phyloP scores from a whole-genome alignment of 2,329 filamentous ascomycete genomes.

The Westerdykella aurantiaca region DNA sequence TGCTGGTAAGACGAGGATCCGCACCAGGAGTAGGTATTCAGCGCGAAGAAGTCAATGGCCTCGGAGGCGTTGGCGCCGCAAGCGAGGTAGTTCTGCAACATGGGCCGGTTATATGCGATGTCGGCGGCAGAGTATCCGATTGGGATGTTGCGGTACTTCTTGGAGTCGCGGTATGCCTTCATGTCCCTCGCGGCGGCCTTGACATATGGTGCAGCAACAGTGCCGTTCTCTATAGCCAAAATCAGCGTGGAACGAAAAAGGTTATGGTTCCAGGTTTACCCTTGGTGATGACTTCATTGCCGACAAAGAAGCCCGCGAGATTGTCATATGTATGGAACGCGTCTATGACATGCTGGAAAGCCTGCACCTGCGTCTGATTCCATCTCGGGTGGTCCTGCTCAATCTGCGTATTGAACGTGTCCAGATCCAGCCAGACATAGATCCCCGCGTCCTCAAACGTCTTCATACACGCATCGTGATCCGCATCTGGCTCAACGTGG shows the following conservation, averaged over 20 bases:
- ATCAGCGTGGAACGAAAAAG: slow-evolving; percentile 1
- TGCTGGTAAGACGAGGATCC: slow-evolving; percentile 47
- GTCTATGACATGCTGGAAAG: slow-evolving; percentile 68
- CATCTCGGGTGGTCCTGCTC: slow-evolving; percentile 59
- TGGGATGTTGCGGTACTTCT: slow-evolving; percentile 74
- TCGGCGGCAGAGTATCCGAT: slow-evolving; percentile 85
- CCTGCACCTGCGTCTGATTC: slow-evolving; percentile 65
- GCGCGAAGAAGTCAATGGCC: slow-evolving; percentile 72
- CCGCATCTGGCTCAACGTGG: slow-evolving; percentile 65
- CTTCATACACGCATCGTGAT: slow-evolving; percentile 77
- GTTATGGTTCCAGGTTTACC: slow-evolving; percentile 16
- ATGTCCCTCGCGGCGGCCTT: slow-evolving; percentile 76
- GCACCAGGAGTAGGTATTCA: slow-evolving; percentile 73
- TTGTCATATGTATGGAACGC: slow-evolving; percentile 73
- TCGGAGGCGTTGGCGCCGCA: slow-evolving; percentile 64
- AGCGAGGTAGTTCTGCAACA: slow-evolving; percentile 68
- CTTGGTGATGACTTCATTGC: slow-evolving; percentile 74
- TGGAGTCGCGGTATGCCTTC: slow-evolving; percentile 70
- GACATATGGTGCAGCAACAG: slow-evolving; percentile 70
- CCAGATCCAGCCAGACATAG: slow-evolving; percentile 78
- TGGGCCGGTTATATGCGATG: slow-evolving; percentile 63
- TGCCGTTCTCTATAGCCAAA: slow-evolving; percentile 39
- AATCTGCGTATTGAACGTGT: slow-evolving; percentile 62
- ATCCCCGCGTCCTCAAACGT: slow-evolving; percentile 75
- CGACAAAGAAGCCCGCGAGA: slow-evolving; percentile 76